Evolutionary conservation across 1,284 basidiomycete species (phyloP), one percentile per base, ranked within the genome.

Genomic region (Lentinula novae-zelandiae): DNA sequence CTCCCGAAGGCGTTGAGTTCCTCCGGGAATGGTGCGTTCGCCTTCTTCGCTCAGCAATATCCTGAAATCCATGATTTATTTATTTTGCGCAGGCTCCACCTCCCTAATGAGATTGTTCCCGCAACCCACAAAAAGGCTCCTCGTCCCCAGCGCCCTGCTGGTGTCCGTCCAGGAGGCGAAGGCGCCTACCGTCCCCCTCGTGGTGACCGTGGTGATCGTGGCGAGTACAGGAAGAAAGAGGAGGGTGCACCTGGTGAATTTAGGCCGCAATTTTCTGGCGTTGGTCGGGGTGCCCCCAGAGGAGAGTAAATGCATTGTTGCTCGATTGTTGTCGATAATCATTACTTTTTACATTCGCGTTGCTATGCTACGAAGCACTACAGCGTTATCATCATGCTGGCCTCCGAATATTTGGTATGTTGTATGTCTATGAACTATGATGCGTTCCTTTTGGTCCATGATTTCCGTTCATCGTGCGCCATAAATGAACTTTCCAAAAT

Each of bases 41-140:
- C 46, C 39, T 34, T 27, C 13, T 34, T 40, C 53, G 17, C 27
- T 20, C 60, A 22, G 27, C 44, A 8, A 27, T 9, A 10, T 9
- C 31, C 22, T n/a, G 9, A 38, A 60, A 33, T 60, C 20, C 15
- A 13, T 40, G 0, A 50, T 10, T 40, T 13, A 15, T 60, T 12
- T 49, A 27, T 31, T 33, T n/a, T n/a, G 31, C 2, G 12, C 64
- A 94, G 90, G 90, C 85, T 97, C 63, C 92, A 96, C 82, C 88
- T 97, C 69, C 95, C 95, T 61, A 79, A 80, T 64, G 94, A 96
- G 80, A 97, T 98, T 71, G 95, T 98, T 63, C 95, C 95, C 65
- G 80, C 92, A 64, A 98, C 95, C 67, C 93, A 96, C 86, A 96
- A 96, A 85, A 96, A 95, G 82, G 90, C 92, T 63, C 89, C 75